These are phyloP conservation scores for Arthroderma sp. DNA, from an alignment of 2,329 filamentous ascomycete genomes.

Conservation along the genomic window DNA sequence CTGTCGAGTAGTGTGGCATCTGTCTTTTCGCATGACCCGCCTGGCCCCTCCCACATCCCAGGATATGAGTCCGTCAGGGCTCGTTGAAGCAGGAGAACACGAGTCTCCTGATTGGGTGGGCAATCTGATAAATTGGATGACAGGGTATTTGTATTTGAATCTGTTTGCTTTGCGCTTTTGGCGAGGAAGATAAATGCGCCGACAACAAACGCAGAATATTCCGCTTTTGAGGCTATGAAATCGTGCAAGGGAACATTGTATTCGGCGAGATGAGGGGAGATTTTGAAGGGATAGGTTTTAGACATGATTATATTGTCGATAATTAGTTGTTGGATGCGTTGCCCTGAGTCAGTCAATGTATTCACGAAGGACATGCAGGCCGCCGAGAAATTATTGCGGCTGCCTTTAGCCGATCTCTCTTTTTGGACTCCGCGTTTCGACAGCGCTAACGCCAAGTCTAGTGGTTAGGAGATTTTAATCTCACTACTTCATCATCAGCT, in stretches of 20 bases:
- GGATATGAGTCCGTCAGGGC: background rate
- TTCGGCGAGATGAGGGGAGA: background rate
- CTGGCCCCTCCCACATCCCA: slow-evolving; percentile 2
- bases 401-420: too few species aligned
- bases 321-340: too few species aligned
- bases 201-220: background rate
- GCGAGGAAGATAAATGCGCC: slow-evolving; percentile 1
- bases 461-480: too few species aligned
- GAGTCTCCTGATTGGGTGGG: background rate
- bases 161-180: background rate
- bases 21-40: slow-evolving; percentile 2
- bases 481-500: too few species aligned
- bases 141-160: background rate
- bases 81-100: background rate
- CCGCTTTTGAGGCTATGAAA: background rate
- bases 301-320: too few species aligned
- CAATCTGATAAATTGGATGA: too few species aligned
- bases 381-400: too few species aligned
- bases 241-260: slow-evolving; percentile 1
- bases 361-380: too few species aligned
- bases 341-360: too few species aligned
- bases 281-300: background rate
- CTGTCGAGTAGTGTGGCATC: slow-evolving; percentile 2
- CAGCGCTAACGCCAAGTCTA: too few species aligned
- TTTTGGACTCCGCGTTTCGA: too few species aligned